Base-by-base conservation (phyloP, 1,139 yeast genomes). In the Yamadazyma songkhlaensis region DNA sequence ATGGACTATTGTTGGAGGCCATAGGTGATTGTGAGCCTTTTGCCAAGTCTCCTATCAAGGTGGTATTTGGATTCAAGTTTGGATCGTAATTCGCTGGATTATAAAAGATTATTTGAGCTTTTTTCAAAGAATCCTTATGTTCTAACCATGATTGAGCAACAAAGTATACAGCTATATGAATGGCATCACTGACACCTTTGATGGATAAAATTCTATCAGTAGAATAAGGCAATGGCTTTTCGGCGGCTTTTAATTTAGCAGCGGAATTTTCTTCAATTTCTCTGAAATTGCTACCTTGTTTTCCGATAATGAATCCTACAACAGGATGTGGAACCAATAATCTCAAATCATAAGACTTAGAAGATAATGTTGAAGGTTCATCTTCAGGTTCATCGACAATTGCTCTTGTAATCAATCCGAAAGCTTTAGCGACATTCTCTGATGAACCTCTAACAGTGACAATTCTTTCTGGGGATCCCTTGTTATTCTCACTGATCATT, bases 221-320 rank as follows among this genome's bases (percentile, higher is more conserved):
- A 1, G 95, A 84, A 44, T 75, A 75, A 1, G 95, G 89, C 47
- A 89, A 67, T 14, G 84, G 77, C 35, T 78, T 77, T 37, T 85
- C 92, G 14, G 86, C 87, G 2, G 95, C 95, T 46, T 76, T 77
- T 41, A 89, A 69, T 45, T 78, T 74, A 3, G 96, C 94, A 4
- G 94, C 90, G 7, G 95, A 84, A 41, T 76, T 74, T 40, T 84
- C 90, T 60, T 87, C 95, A 48, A 89, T 85, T 56, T 87, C 94
- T 44, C 89, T 71, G 54, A 89, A 81, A 47, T 80, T 77, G 12
- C 77, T 64, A 9, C 96, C 95, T 40, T 73, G 81, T 51, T 83
- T 83, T 10, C 96, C 96, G 48, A 88, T 88, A 35, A 89, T 74
- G 48, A 77, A 83, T 0, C 96, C 96, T 67, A 87, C 85, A 55